Evolutionary conservation across 805 yeast genomes (phyloP).

Genomic region (Clavispora santaluciae): DNA sequence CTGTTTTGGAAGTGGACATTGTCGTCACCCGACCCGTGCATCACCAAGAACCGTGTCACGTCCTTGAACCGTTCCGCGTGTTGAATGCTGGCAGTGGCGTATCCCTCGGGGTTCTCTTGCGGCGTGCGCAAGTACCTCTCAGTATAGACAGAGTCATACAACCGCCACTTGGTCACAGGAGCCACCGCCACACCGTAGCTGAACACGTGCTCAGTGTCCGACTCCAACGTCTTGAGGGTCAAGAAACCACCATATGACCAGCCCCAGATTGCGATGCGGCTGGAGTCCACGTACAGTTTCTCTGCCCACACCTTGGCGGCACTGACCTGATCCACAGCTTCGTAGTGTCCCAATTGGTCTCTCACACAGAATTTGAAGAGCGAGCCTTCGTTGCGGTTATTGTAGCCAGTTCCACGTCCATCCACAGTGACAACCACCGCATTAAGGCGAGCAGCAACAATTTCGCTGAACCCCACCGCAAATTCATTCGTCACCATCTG

Average conservation of each 20-base stretch:
- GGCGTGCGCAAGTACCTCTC: constrained; percentile 94
- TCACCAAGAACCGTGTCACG: constrained; percentile 63
- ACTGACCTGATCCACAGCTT: constrained; percentile 78
- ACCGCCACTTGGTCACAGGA: constrained; percentile 92
- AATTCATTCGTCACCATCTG: constrained; percentile 70
- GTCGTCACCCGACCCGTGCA: constrained; percentile 98
- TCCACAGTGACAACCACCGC: constrained; percentile 93
- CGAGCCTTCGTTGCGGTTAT: constrained; percentile 47
- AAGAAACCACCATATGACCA: constrained; percentile 98
- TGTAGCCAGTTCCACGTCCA: constrained; percentile 94
- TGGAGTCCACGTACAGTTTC: constrained; percentile 59
- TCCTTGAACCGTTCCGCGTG: constrained; percentile 54
- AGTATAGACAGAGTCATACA: constrained; percentile 90
- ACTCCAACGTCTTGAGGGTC: constrained; percentile 84
- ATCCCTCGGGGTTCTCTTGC: constrained; percentile 58
- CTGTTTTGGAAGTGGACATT: constrained; percentile 94
- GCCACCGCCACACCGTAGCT: constrained; percentile 93
- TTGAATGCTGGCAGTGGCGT: constrained; percentile 50
- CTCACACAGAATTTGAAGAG: constrained; percentile 72
- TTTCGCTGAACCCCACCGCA: constrained; percentile 61
- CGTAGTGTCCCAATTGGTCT: constrained; percentile 75
- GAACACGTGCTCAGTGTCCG: constrained; percentile 70
- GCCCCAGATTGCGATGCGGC: constrained; percentile 86
- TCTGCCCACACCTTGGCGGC: constrained; percentile 73
- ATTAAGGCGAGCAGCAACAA: constrained; percentile 69